These are phyloP conservation scores for Neoboletus subvelutipes DNA, from an alignment of 768 basidiomycete species.

Conservation along the genomic window DNA sequence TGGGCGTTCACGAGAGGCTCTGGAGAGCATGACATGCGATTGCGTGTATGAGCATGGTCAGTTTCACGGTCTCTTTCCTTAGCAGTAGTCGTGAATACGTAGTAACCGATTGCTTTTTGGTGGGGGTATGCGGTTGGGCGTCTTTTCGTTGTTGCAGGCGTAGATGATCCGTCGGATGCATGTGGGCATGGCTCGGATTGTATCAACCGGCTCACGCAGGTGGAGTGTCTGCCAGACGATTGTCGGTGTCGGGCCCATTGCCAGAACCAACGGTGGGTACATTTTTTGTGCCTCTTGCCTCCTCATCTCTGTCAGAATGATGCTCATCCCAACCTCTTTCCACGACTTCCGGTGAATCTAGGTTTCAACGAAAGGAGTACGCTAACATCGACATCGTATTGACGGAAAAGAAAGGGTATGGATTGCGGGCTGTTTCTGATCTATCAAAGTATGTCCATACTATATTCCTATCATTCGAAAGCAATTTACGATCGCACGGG, in stretches of 20 bases:
- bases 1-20: constrained; percentile 83
- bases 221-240: constrained; percentile 90
- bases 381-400: constrained; percentile 85
- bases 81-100: constrained; percentile 30
- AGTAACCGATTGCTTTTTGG: constrained; percentile 24
- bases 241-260: constrained; percentile 83
- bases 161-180: constrained; percentile 59
- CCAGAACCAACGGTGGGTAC: constrained; percentile 84
- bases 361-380: constrained; percentile 86
- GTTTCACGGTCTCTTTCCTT: constrained; percentile 35
- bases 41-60: constrained; percentile 81
- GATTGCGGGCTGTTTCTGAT: constrained; percentile 74
- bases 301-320: not conserved
- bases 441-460: constrained; percentile 56
- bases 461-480: not conserved
- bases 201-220: constrained; percentile 95
- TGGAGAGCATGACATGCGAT: constrained; percentile 96
- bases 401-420: constrained; percentile 96
- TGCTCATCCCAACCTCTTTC: constrained; percentile 3
- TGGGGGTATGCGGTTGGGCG: constrained; percentile 18
- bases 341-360: constrained; percentile 30
- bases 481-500: constrained; percentile 9
- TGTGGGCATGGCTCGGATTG: constrained; percentile 91
- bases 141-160: constrained; percentile 42
- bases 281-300: not conserved